A percentile compares a stretch with the other conserved stretches of the same genome.
phyloP scores from a whole-genome alignment of 768 basidiomycete species.

The Tulasnella sp. region DNA sequence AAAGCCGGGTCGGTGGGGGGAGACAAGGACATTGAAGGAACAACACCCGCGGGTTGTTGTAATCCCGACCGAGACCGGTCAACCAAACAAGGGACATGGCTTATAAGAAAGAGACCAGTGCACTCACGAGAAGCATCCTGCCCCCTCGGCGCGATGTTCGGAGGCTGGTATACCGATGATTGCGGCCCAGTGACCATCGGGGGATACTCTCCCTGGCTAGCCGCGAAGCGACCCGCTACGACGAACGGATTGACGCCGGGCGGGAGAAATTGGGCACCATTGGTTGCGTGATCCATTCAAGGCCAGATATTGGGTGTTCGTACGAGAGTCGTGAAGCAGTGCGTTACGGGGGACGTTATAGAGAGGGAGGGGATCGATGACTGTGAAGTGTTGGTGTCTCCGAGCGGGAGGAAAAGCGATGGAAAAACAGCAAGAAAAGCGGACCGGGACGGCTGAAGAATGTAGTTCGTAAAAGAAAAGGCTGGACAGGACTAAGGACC shows the following conservation, averaged over 20 bases:
- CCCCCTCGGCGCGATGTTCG: background rate
- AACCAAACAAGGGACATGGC: background rate
- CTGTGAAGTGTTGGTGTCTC: background rate
- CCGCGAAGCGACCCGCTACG: background rate
- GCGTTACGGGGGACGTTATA: conserved; percentile 4
- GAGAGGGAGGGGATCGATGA: background rate
- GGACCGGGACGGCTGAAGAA: background rate
- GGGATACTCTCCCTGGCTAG: background rate
- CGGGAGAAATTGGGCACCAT: background rate
- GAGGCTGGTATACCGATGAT: background rate
- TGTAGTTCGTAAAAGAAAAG: background rate
- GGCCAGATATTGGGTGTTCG: background rate
- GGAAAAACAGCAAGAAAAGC: conserved; percentile 2
- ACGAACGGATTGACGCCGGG: background rate
- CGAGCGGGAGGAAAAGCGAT: background rate
- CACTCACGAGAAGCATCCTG: background rate
- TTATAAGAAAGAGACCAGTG: background rate
- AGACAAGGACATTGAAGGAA: background rate
- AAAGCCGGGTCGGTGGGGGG: background rate
- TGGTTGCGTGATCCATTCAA: background rate
- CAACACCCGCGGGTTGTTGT: background rate
- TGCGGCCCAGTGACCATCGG: background rate
- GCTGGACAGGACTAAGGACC: background rate
- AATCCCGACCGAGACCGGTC: background rate
- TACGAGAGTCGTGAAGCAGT: conserved; percentile 1